A percentile compares a stretch with the other conserved stretches of the same genome.
Conservation (phyloP, 768 basidiomycete genomes). For the Termitomyces sp. region DNA sequence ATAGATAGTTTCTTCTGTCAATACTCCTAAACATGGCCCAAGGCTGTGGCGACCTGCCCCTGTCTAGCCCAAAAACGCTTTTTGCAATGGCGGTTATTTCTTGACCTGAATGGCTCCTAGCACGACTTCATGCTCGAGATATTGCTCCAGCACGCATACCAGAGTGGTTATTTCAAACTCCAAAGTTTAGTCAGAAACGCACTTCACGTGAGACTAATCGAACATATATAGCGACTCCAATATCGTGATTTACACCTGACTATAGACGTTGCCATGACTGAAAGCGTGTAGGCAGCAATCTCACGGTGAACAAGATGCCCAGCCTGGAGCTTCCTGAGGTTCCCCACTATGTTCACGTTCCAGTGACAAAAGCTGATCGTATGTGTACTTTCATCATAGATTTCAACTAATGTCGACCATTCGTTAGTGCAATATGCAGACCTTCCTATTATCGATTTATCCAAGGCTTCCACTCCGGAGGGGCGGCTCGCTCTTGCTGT, state of each 20-base stretch:
- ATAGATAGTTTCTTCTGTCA: no score
- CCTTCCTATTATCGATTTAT: slow-evolving; percentile 46
- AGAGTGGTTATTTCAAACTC: not conserved
- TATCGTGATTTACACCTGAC: not conserved
- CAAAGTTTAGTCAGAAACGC: not conserved
- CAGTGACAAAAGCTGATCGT: slow-evolving; percentile 1
- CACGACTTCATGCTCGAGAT: not conserved
- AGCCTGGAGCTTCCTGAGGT: not conserved
- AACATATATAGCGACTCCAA: not conserved
- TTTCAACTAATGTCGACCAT: not conserved
- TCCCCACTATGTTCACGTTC: slow-evolving; percentile 1
- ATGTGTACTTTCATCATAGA: not conserved
- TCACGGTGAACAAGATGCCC: not conserved
- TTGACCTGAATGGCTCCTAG: no score
- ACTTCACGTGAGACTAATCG: not conserved
- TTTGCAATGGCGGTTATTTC: no score
- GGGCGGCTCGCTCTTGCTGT: slow-evolving; percentile 30
- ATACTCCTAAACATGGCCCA: no score
- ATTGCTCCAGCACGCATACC: not conserved
- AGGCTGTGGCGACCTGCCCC: no score
- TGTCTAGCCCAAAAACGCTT: no score
- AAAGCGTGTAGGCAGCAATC: not conserved
- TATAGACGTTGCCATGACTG: not conserved
- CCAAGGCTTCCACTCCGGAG: slow-evolving; percentile 30
- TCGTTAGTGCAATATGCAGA: slow-evolving; percentile 34